phyloP scores from a whole-genome alignment of 2,329 filamentous ascomycete species.

The Xylaria sp. region DNA sequence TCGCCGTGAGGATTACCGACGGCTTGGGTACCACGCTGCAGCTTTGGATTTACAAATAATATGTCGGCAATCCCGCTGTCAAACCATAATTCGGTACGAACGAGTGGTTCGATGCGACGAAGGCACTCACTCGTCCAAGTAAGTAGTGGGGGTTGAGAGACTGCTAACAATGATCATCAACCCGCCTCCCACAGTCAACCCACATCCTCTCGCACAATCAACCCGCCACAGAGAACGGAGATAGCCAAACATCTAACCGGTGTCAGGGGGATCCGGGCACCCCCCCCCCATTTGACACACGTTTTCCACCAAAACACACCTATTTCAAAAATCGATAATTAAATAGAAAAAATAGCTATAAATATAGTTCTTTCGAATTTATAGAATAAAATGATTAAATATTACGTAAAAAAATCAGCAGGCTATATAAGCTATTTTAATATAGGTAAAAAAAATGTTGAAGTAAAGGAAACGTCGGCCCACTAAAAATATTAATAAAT shows the following conservation, averaged over 20 bases:
- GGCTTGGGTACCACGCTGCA: constrained; percentile 30
- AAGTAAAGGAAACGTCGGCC: no score
- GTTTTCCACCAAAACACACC: no score
- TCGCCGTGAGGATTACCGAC: constrained; percentile 26
- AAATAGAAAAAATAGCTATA: no score
- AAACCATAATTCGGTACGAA: constrained; percentile 21
- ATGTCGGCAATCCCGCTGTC: constrained; percentile 35
- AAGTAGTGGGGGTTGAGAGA: constrained; percentile 21
- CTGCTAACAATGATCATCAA: constrained; percentile 1
- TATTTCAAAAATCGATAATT: no score
- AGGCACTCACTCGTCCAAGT: not conserved
- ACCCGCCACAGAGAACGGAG: constrained; percentile 1
- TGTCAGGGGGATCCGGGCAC: no score
- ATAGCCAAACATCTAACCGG: not conserved
- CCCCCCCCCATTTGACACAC: no score
- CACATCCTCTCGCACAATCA: constrained; percentile 15
- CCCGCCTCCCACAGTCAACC: not conserved
- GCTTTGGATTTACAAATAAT: constrained; percentile 23
- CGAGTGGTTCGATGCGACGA: constrained; percentile 29
- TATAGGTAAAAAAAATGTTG: no score
- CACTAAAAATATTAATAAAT: no score
- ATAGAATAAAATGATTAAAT: no score
- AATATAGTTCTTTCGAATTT: no score
- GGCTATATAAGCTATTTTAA: no score
- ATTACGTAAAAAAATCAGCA: no score